These are phyloP conservation scores for Nothophytophthora sp. DNA, from an alignment of 352 stramenopile species.

Conservation along the genomic window DNA sequence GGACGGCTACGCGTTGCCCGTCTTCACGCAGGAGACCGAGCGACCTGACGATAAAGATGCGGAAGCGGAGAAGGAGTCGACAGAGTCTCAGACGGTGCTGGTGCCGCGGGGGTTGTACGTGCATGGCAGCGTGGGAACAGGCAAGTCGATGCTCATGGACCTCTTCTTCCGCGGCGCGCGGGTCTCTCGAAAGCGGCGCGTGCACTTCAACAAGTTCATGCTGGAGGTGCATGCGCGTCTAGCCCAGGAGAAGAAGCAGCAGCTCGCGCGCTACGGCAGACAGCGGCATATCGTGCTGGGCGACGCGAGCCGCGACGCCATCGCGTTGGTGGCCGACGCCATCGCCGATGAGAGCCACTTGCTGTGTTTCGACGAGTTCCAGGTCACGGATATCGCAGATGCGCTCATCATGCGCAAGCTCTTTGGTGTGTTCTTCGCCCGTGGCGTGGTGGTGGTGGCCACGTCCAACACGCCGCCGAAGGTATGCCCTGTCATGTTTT, in stretches of 20 bases:
- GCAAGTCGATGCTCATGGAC: slow-evolving; percentile 98
- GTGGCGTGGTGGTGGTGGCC: slow-evolving; percentile 93
- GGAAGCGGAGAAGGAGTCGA: neutral
- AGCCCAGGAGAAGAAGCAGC: slow-evolving; percentile 88
- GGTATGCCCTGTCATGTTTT: slow-evolving; percentile 28
- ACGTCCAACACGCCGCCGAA: slow-evolving; percentile 93
- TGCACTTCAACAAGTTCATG: slow-evolving; percentile 99
- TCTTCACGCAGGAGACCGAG: slow-evolving; percentile 8
- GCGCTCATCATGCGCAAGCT: slow-evolving; percentile 97
- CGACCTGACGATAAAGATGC: neutral
- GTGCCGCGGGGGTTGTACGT: slow-evolving; percentile 93
- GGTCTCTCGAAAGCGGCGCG: slow-evolving; percentile 79
- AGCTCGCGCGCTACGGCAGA: slow-evolving; percentile 76
- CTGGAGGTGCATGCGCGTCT: slow-evolving; percentile 94
- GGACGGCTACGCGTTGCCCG: slow-evolving; percentile 50
- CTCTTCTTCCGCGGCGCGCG: slow-evolving; percentile 86
- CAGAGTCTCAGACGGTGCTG: slow-evolving; percentile 23
- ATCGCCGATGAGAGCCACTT: slow-evolving; percentile 89
- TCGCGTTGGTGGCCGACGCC: slow-evolving; percentile 80
- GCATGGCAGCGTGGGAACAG: slow-evolving; percentile 93
- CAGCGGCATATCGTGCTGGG: slow-evolving; percentile 86
- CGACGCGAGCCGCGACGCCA: slow-evolving; percentile 67
- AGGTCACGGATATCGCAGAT: slow-evolving; percentile 97
- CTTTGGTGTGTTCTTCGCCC: slow-evolving; percentile 90
- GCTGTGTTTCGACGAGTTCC: slow-evolving; percentile 98